A percentile compares a stretch with the other conserved stretches of the same genome.
Evolutionary conservation across 352 stramenopile genomes (phyloP).

Genomic region (Globisporangium spinosum): DNA sequence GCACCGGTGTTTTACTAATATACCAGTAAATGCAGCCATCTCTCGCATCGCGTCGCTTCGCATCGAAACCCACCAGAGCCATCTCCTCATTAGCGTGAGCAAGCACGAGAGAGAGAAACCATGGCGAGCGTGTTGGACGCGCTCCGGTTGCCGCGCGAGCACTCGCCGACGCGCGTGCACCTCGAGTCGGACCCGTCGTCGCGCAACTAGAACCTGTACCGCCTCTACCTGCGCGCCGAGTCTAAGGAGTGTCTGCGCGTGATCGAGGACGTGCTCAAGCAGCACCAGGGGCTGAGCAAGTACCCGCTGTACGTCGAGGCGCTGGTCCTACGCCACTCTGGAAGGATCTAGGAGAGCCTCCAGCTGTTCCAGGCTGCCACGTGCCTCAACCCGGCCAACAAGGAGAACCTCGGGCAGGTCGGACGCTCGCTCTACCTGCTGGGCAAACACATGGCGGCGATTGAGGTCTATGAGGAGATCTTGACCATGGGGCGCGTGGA

Average conservation of each 20-base stretch:
- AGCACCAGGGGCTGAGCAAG: constrained; percentile 85
- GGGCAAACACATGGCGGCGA: constrained; percentile 87
- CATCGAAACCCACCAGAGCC: background rate
- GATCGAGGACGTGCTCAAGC: constrained; percentile 87
- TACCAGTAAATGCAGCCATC: constrained; percentile 1
- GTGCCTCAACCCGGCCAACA: constrained; percentile 90
- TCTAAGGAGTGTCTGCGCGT: constrained; percentile 87
- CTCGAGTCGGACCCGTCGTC: constrained; percentile 41
- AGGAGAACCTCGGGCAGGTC: constrained; percentile 91
- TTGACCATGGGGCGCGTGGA: constrained; percentile 72
- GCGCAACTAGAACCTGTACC: constrained; percentile 85
- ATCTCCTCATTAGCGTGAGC: background rate
- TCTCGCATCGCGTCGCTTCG: constrained; percentile 1
- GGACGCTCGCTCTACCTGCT: constrained; percentile 76
- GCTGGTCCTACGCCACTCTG: constrained; percentile 86
- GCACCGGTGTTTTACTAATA: background rate
- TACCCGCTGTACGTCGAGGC: constrained; percentile 92
- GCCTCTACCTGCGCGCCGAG: constrained; percentile 80
- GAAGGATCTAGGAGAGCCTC: constrained; percentile 88
- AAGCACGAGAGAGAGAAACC: background rate
- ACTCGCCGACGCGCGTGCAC: constrained; percentile 24
- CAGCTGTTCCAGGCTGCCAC: constrained; percentile 91
- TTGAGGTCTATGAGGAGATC: constrained; percentile 90
- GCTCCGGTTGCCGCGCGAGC: constrained; percentile 54
- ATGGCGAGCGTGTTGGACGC: constrained; percentile 35